These are phyloP conservation scores for Trichoderma polysporum DNA, from an alignment of 2,329 filamentous ascomycete species.

Conservation along the genomic window DNA sequence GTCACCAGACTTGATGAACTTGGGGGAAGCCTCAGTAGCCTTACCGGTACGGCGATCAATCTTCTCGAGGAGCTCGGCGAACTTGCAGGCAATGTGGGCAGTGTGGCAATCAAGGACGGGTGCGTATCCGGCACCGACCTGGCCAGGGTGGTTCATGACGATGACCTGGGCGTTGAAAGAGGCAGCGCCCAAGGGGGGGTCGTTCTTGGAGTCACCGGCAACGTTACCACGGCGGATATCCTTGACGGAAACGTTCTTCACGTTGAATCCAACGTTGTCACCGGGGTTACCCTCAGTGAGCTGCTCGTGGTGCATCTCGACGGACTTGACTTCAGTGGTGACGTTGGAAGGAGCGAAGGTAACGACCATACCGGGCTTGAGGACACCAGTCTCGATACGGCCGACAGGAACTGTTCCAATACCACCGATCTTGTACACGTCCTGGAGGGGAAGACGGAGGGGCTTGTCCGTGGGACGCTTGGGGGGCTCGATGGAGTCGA, in stretches of 20 bases:
- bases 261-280: constrained; percentile 99
- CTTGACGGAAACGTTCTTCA: constrained; percentile 99
- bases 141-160: constrained; percentile 99
- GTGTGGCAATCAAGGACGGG: constrained; percentile 99
- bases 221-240: constrained; percentile 99
- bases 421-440: constrained; percentile 99
- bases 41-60: constrained; percentile 99
- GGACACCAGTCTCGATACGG: constrained; percentile 99
- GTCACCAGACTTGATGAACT: constrained; percentile 99
- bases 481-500: constrained; percentile 92
- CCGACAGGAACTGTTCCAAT: constrained; percentile 99
- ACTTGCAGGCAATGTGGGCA: constrained; percentile 99
- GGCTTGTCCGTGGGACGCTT: constrained; percentile 97
- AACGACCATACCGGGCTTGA: constrained; percentile 90
- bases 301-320: constrained; percentile 99
- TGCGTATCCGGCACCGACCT: constrained; percentile 98
- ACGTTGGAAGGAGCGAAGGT: constrained; percentile 98
- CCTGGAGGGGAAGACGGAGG: constrained; percentile 99
- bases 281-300: constrained; percentile 90
- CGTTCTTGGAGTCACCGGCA: constrained; percentile 99
- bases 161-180: constrained; percentile 99
- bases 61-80: constrained; percentile 98
- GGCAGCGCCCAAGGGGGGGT: constrained; percentile 83
- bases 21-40: constrained; percentile 85
- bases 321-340: constrained; percentile 99